Base-by-base conservation (phyloP, 75 land plant species). In the Larix kaempferi region DNA sequence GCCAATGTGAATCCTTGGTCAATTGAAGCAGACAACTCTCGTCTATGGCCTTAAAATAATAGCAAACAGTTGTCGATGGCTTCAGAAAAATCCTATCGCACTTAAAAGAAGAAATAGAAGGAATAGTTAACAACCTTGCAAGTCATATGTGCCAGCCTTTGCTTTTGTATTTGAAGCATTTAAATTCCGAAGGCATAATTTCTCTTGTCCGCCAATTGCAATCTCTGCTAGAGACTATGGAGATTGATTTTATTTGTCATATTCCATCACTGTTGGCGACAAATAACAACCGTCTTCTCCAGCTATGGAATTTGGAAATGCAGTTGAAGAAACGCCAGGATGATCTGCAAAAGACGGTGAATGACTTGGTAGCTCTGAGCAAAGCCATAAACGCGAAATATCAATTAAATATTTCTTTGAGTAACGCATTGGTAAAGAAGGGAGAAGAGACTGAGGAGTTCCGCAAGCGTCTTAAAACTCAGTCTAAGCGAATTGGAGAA, bases 141-240 rank as follows among this genome's bases (percentile, higher is more conserved):
- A 73, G 35, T 55, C 75, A 73, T 12, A 73, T 73, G 33, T 49
- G 75, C 57, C 22, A 73, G 57, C 75, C 75, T 25, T 54, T 73
- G 57, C 6, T 73, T 25, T 52, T 57, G 29, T 73, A 73, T 49
- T 13, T 73, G 75, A 73, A 73, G n/a, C 57, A 8, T 2, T 49
- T 73, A 27, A 73, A 49, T 52, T 73, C 57, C 35, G 35, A 73
- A 55, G 75, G 75, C 56, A 54, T 73, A 23, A 27, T 55, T 27
- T 25, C 75, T 55, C 27, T 73, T 0, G 75, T 73, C 33, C 57
- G 75, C 44, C 75, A 73, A 55, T 73, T 73, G 54, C 56, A 54
- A 35, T 54, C 56, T 23, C 57, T 73, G 4, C 21, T 73, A 23
- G 57, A 73, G 16, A 26, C 55, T 16, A 73, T 73, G 57, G 75